A percentile compares a stretch with the other conserved stretches of the same genome.
Conservation (phyloP, 192 early-diverging fungal species). For the Backusella sp. region DNA sequence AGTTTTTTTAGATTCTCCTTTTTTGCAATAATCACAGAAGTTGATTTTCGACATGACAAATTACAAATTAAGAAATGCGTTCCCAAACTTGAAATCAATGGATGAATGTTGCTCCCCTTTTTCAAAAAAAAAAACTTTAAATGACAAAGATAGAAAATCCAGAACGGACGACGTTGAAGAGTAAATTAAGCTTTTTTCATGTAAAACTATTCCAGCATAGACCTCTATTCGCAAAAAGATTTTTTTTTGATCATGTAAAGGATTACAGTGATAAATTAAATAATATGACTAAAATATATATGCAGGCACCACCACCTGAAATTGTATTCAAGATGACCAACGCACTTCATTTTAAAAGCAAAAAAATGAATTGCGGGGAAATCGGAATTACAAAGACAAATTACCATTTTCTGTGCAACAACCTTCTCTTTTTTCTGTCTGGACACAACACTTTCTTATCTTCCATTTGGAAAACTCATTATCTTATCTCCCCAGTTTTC, state of each 20-base stretch:
- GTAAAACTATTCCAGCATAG: too few relatives aligned
- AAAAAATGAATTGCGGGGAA: not conserved
- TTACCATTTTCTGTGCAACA: not conserved
- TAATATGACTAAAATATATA: not conserved
- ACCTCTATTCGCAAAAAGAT: too few relatives aligned
- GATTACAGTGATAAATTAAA: not conserved
- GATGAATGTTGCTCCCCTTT: not conserved
- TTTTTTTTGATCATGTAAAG: too few relatives aligned
- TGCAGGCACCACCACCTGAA: not conserved
- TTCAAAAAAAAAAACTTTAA: too few relatives aligned
- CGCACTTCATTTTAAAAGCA: not conserved
- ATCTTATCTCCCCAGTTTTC: not conserved
- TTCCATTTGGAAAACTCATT: not conserved
- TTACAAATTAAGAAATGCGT: not conserved
- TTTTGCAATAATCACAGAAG: not conserved
- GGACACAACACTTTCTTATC: not conserved
- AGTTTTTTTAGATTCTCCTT: not conserved
- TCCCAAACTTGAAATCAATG: not conserved
- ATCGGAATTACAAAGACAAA: constrained; percentile 5
- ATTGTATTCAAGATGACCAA: constrained; percentile 4
- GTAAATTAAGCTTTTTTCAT: too few relatives aligned
- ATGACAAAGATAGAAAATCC: too few relatives aligned
- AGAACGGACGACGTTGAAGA: too few relatives aligned
- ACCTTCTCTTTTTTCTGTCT: not conserved
- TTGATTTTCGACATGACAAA: not conserved